Evolutionary conservation across 345 rosid genomes (phyloP), one percentile per base, ranked within the genome.

Genomic region (Gossypium mustelinum): DNA sequence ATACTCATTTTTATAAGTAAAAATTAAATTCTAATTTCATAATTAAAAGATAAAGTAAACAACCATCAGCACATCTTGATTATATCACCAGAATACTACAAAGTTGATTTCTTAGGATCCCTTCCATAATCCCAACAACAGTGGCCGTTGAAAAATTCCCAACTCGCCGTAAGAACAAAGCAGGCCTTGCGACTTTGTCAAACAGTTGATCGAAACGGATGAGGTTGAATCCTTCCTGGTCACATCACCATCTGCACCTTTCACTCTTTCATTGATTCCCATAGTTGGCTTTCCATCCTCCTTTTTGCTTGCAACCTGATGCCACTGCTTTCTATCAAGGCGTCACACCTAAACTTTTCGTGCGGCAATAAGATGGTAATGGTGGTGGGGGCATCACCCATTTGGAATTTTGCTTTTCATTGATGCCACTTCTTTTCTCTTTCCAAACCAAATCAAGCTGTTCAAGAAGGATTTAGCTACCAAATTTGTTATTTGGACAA

Each of bases 21-120:
- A 0, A 6, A 34, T 34, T 1, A 34, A 5, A 34, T 0, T 34
- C 0, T 0, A 1, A 5, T 0, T 5, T 34, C 1, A 5, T 34
- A 5, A 34, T 34, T 34, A 34, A 5, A 34, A 34, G 39, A 34
- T 34, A 34, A 34, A 0, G 1, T 34, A 1, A 34, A 34, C 7
- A 4, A 34, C 39, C 39, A 34, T 34, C 7, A 4, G 3, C 29
- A 27, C 29, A 27, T 27, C 3, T 27, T 2, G 29, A 2, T 29
- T 29, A 29, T 29, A 29, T 29, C 34, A 29, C 41, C 1, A 0
- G 1, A 0, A 4, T 34, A 34, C 39, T 34, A 34, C 7, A 29
- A 29, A 29, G 6, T 34, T 34, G 41, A 34, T 34, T 34, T 34
- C 41, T 7, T 34, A 34, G 7, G 1, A 34, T 34, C 1, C 41